phyloP scores from a whole-genome alignment of 768 basidiomycete species.

The Mycena indigotica region DNA sequence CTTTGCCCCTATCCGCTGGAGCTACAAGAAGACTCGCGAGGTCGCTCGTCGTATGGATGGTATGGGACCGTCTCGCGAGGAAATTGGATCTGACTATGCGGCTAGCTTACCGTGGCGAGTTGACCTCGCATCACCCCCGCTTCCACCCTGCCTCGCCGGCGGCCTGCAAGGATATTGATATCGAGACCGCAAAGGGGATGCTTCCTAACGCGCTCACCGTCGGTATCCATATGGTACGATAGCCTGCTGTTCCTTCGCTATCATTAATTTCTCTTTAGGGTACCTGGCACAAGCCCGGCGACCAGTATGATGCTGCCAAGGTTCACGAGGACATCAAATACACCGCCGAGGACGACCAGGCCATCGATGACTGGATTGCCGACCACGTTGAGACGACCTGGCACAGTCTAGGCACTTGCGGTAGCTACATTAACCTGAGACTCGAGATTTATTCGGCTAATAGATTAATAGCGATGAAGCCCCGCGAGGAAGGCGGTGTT shows the following conservation, averaged over 20 bases:
- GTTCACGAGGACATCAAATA: slow-evolving; percentile 69
- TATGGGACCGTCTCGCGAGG: slow-evolving; percentile 25
- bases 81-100: background rate
- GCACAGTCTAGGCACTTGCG: slow-evolving; percentile 64
- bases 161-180: slow-evolving; percentile 62
- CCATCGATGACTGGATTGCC: slow-evolving; percentile 53
- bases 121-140: slow-evolving; percentile 72
- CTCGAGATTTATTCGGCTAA: background rate
- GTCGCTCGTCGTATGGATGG: slow-evolving; percentile 73
- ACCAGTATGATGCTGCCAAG: slow-evolving; percentile 54
- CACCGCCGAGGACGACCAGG: slow-evolving; percentile 66
- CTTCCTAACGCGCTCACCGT: slow-evolving; percentile 63
- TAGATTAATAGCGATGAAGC: slow-evolving; percentile 58
- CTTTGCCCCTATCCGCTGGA: slow-evolving; percentile 75
- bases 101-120: slow-evolving; percentile 68
- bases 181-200: slow-evolving; percentile 64
- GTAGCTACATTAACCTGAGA: slow-evolving; percentile 27
- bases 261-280: slow-evolving; percentile 27
- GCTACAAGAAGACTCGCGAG: slow-evolving; percentile 77
- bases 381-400: slow-evolving; percentile 77
- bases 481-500: slow-evolving; percentile 64
- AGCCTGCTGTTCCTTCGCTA: background rate
- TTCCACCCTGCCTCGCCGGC: slow-evolving; percentile 73
- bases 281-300: slow-evolving; percentile 62
- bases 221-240: slow-evolving; percentile 67